Conservation (phyloP, 192 early-diverging fungal genomes). For the Diversispora epigaea region DNA sequence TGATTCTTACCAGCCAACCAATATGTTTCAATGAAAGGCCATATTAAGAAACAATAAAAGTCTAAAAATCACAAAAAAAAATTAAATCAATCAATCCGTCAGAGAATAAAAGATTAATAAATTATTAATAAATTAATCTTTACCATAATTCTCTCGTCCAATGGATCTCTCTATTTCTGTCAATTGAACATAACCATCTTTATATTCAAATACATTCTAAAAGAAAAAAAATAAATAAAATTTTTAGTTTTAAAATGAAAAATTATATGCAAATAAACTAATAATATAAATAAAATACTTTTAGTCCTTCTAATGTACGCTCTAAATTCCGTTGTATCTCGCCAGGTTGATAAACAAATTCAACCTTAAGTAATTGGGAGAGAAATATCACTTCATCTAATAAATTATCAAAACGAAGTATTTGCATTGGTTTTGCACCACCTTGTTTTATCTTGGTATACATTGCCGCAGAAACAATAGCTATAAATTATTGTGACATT, state of each 20-base stretch:
- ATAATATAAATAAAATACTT: slow-evolving; percentile 28
- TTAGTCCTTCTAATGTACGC: slow-evolving; percentile 59
- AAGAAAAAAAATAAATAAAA: slow-evolving; percentile 24
- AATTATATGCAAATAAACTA: neutral
- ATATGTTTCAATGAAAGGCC: slow-evolving; percentile 89
- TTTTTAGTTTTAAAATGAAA: neutral
- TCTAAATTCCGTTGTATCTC: slow-evolving; percentile 66
- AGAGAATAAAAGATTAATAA: neutral
- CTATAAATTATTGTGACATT: slow-evolving; percentile 38
- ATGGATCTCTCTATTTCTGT: slow-evolving; percentile 51
- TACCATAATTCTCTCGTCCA: slow-evolving; percentile 66
- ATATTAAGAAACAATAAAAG: slow-evolving; percentile 80
- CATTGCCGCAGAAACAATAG: slow-evolving; percentile 71
- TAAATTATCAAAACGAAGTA: slow-evolving; percentile 56
- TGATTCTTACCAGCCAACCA: slow-evolving; percentile 70
- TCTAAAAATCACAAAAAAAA: slow-evolving; percentile 44
- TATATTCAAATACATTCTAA: slow-evolving; percentile 51
- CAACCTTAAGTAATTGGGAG: slow-evolving; percentile 71
- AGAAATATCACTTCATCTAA: slow-evolving; percentile 70
- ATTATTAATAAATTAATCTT: neutral
- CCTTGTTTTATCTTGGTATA: slow-evolving; percentile 79
- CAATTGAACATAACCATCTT: slow-evolving; percentile 51
- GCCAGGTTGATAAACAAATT: slow-evolving; percentile 78
- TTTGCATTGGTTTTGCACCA: slow-evolving; percentile 66
- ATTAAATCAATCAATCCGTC: neutral